These are phyloP conservation scores for Heterobasidion parviporum DNA, from an alignment of 1,284 basidiomycete species.

Conservation along the genomic window DNA sequence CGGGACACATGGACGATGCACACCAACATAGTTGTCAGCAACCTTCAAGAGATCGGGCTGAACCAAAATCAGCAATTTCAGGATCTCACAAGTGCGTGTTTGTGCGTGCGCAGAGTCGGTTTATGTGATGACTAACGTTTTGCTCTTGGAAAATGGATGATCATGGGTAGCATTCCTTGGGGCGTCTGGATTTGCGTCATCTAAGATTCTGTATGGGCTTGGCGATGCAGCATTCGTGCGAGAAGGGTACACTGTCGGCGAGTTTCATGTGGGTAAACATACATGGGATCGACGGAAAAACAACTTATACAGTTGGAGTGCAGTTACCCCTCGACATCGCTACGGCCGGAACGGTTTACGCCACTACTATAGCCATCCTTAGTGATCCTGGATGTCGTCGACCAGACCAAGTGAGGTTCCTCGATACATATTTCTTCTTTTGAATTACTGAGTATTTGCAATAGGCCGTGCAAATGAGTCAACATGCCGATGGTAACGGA, in stretches of 20 bases:
- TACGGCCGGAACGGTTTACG: slow-evolving; percentile 29
- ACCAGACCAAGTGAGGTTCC: slow-evolving; percentile 14
- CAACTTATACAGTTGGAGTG: neutral
- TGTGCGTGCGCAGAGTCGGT: neutral
- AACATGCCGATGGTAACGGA: slow-evolving; percentile 17
- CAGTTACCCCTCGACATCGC: slow-evolving; percentile 15
- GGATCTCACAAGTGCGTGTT: slow-evolving; percentile 35
- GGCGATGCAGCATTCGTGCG: slow-evolving; percentile 34
- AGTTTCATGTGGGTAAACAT: slow-evolving; percentile 28
- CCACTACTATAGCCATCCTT: slow-evolving; percentile 38
- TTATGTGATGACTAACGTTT: too few species aligned
- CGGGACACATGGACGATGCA: slow-evolving; percentile 31
- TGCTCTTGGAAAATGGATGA: too few species aligned
- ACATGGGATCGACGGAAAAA: neutral
- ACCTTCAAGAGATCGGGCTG: slow-evolving; percentile 29
- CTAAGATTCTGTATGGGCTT: slow-evolving; percentile 36
- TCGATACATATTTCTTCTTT: neutral
- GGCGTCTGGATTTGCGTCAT: slow-evolving; percentile 44
- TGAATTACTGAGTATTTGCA: neutral
- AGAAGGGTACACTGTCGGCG: slow-evolving; percentile 35
- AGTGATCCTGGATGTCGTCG: slow-evolving; percentile 33
- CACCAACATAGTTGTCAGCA: slow-evolving; percentile 28
- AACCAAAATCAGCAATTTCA: slow-evolving; percentile 33
- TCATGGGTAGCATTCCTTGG: slow-evolving; percentile 34
- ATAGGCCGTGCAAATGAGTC: slow-evolving; percentile 20